These are phyloP conservation scores for Claviceps capensis DNA, from an alignment of 2,329 filamentous ascomycete genomes.

Conservation along the genomic window DNA sequence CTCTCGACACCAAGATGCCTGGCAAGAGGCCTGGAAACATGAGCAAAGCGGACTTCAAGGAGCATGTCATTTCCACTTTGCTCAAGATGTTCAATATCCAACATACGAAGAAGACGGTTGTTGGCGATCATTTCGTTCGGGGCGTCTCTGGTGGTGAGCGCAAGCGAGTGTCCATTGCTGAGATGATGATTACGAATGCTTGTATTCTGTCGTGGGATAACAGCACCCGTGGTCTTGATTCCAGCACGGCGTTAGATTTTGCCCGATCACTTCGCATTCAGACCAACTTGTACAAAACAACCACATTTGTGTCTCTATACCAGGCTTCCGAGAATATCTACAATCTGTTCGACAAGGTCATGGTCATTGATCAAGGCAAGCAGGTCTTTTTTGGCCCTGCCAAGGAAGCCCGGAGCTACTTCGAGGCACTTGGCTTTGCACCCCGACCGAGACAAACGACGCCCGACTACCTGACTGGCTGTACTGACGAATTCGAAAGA, in stretches of 20 bases:
- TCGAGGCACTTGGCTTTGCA: constrained; percentile 63
- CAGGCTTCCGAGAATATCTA: constrained; percentile 77
- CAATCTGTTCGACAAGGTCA: constrained; percentile 67
- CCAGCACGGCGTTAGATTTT: constrained; percentile 54
- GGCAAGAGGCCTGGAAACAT: constrained; percentile 65
- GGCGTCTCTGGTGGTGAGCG: constrained; percentile 70
- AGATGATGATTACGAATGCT: constrained; percentile 65
- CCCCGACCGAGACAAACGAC: constrained; percentile 66
- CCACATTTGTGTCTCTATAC: constrained; percentile 76
- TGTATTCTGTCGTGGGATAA: constrained; percentile 68
- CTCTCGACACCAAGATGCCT: constrained; percentile 72
- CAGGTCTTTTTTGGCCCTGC: constrained; percentile 65
- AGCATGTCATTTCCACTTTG: constrained; percentile 58
- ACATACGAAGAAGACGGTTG: constrained; percentile 72
- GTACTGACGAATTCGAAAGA: constrained; percentile 73
- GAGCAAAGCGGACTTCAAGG: constrained; percentile 60
- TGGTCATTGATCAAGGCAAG: constrained; percentile 63
- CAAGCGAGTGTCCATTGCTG: constrained; percentile 70
- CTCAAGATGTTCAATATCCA: constrained; percentile 91
- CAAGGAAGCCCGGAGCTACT: constrained; percentile 55
- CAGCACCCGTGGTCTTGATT: constrained; percentile 54
- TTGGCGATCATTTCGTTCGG: constrained; percentile 69
- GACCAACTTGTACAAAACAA: constrained; percentile 72
- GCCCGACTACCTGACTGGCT: constrained; percentile 69
- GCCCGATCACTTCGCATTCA: constrained; percentile 60